Base-by-base conservation (phyloP, 176 grass and related monocot species). In the Areca catechu region DNA sequence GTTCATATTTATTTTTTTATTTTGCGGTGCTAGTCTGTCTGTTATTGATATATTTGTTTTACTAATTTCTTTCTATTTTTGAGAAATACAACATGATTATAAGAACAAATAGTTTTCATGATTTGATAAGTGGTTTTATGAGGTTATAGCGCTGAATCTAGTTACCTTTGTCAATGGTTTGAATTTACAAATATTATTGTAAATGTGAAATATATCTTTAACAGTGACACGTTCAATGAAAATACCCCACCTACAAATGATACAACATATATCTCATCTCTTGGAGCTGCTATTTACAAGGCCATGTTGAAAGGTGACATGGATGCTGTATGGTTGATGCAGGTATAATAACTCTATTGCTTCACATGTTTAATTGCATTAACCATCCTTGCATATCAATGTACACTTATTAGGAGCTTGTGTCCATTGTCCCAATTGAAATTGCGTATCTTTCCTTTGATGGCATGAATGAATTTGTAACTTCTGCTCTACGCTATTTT, bases 171-270 rank as follows among this genome's bases (percentile, higher is more conserved):
- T 55, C 17, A 55, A 55, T 55, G 7, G 2, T 43, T 43, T 43
- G 34, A 43, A 12, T 43, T 43, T 2, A 43, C 34, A 14, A 14
- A 43, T 43, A 43, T 12, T 55, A 21, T 22, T 55, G 18, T 55
- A 55, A 19, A 20, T 60, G 15, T 34, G 22, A 29, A 79, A 58
- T 43, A 43, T 43, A 5, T 70, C 79, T 19, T 64, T 96, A 75
- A 53, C 78, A 90, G 92, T 77, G 92, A 96, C 74, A 96, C 92
- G 19, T 96, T 96, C 59, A 96, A 96, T 82, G 92, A 96, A 71
- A 96, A 96, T 68, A 78, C 77, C 22, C 92, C 92, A 74, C 92
- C 86, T 37, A 90, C 86, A 84, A 84, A 79, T 80, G 75, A 96
- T 71, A 80, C 86, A 16, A 51, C 71, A 53, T 96, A 96, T 85